Percentiles rank a stretch among this genome's conserved stretches.
phyloP scores from a whole-genome alignment of 2,329 filamentous ascomycete species.

The Monosporascus cannonballus region DNA sequence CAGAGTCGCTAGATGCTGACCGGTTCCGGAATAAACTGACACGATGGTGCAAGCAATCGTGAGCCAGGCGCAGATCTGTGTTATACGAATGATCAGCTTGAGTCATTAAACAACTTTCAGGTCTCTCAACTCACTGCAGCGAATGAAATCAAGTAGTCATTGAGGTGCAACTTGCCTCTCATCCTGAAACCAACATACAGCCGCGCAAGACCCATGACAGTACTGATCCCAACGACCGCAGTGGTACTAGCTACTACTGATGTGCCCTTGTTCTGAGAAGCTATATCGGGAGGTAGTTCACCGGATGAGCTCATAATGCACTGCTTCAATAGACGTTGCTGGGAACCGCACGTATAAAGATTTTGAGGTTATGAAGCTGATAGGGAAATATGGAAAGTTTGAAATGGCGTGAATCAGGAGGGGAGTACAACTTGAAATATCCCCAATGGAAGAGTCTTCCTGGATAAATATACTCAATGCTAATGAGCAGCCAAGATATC shows the following conservation, averaged over 20 bases:
- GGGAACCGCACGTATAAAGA: too few species aligned
- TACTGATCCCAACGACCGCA: constrained; percentile 24
- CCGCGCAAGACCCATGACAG: constrained; percentile 25
- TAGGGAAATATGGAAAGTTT: too few species aligned
- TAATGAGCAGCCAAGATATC: too few species aligned
- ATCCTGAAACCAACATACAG: constrained; percentile 27
- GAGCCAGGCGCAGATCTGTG: constrained; percentile 16
- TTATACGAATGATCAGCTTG: not conserved
- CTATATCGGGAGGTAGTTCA: not conserved
- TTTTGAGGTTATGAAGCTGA: too few species aligned
- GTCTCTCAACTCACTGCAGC: constrained; percentile 17
- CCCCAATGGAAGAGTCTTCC: too few species aligned
- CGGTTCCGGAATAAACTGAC: constrained; percentile 24
- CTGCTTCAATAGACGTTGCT: too few species aligned
- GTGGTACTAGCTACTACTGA: constrained; percentile 26
- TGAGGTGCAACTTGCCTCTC: constrained; percentile 23
- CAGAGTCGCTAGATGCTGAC: constrained; percentile 21
- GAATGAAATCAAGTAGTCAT: constrained; percentile 25
- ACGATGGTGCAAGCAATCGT: constrained; percentile 20
- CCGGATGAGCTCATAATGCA: too few species aligned
- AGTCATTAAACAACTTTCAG: not conserved
- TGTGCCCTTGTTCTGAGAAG: constrained; percentile 27
- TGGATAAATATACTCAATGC: too few species aligned
- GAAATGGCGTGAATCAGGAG: too few species aligned
- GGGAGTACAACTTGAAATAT: too few species aligned